Base-by-base conservation (phyloP, 306 rosid genomes). In the Quercus ilex region DNA sequence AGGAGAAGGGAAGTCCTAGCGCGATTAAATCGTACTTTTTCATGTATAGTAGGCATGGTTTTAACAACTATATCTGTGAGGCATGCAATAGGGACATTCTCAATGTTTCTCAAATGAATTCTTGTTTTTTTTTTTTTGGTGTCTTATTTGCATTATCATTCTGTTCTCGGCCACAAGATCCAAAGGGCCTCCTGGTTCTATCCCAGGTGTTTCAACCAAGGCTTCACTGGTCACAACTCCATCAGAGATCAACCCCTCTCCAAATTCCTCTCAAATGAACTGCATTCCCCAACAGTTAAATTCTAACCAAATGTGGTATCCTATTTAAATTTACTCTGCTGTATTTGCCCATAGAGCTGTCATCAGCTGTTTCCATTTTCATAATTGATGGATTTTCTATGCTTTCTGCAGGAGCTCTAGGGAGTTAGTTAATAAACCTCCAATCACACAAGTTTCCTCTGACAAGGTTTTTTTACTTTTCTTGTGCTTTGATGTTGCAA, bases 1-100 rank as follows among this genome's bases (percentile, higher is more conserved):
- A 88, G 98, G 93, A 88, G 90, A 81, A 89, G 84, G 72, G 98
- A 94, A 85, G 92, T 91, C 77, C 81, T 91, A 41, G 88, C 87
- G 1, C 86, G 97, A 63, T 62, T 85, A 73, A 85, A 92, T 57
- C 46, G 94, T 94, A 77, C 75, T 94, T 82, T 80, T 26, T 33
- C 38, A 33, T 33, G 38, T 33, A 6, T 33, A 33, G 38, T 33
- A 33, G 38, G 38, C 38, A 5, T 33, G 38, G 38, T 33, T 33
- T 33, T 33, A 33, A 33, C 38, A 5, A 33, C 38, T 33, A 5
- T 33, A 33, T 33, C 7, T 33, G 38, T 33, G 38, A 33, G 38
- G 38, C 38, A 35, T 26, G 13, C 33, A 52, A 17, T 56, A 33
- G 41, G 31, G 65, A 30, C 63, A 49, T 41, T 14, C 46, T 59